Evolutionary conservation across 305 asterid species (phyloP).

Genomic region (Vinca major): DNA sequence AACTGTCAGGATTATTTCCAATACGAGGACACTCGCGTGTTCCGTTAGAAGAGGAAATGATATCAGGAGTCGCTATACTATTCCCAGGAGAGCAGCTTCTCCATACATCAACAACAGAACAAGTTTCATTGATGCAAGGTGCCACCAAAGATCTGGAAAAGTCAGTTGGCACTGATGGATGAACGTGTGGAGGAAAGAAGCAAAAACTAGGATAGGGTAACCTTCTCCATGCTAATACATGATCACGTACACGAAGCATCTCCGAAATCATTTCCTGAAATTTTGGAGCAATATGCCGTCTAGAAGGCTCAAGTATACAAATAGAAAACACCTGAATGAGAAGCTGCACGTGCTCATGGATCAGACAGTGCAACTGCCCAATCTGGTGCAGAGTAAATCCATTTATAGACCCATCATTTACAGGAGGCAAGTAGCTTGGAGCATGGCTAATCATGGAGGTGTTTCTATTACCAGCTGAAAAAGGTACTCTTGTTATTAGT

Average conservation of each 20-base stretch:
- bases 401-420: constrained; percentile 42
- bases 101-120: constrained; percentile 23
- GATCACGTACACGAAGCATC: constrained; percentile 45
- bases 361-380: constrained; percentile 81
- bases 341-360: constrained; percentile 88
- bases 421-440: constrained; percentile 32
- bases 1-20: constrained; percentile 30
- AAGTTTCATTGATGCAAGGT: constrained; percentile 25
- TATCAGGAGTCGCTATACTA: constrained; percentile 29
- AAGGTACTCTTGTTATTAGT: constrained; percentile 31
- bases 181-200: constrained; percentile 58
- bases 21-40: constrained; percentile 21
- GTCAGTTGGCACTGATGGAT: constrained; percentile 54
- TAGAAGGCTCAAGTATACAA: constrained; percentile 71
- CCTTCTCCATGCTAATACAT: constrained; percentile 50
- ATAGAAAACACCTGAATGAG: constrained; percentile 82
- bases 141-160: constrained; percentile 29
- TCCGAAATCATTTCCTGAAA: constrained; percentile 59
- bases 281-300: constrained; percentile 50
- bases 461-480: constrained; percentile 41
- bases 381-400: constrained; percentile 86
- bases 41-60: constrained; percentile 25
- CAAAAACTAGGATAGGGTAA: constrained; percentile 67
- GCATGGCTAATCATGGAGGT: constrained; percentile 27
- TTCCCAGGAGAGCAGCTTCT: constrained; percentile 30